Conservation (phyloP, 352 stramenopile genomes). For the Phytophthora syringae region DNA sequence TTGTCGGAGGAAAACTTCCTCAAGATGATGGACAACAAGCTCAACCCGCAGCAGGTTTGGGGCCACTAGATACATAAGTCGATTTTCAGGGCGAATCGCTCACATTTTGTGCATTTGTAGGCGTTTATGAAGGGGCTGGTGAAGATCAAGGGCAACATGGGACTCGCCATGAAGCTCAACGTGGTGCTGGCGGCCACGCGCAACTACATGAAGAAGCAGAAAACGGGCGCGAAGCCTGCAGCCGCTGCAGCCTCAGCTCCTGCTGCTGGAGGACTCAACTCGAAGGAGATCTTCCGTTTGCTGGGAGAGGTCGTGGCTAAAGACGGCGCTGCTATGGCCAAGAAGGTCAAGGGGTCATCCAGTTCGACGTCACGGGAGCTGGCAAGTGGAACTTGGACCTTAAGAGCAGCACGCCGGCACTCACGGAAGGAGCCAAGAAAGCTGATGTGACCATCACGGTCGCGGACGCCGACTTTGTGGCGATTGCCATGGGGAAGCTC, state of each 20-base stretch:
- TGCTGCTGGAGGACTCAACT: constrained; percentile 51
- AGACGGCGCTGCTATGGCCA: constrained; percentile 62
- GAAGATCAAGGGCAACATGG: constrained; percentile 97
- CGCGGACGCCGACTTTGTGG: constrained; percentile 80
- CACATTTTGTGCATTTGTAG: constrained; percentile 17
- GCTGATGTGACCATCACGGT: constrained; percentile 83
- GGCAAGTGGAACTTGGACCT: constrained; percentile 82
- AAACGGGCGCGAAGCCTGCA: constrained; percentile 24
- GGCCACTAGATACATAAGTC: not conserved
- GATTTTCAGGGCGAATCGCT: constrained; percentile 2
- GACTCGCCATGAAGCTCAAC: constrained; percentile 94
- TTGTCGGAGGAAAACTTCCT: constrained; percentile 81
- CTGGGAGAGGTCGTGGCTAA: constrained; percentile 65
- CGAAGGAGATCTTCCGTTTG: constrained; percentile 72
- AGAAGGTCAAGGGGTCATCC: constrained; percentile 85
- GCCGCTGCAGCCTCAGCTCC: constrained; percentile 23
- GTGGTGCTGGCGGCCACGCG: constrained; percentile 86
- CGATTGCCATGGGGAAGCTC: constrained; percentile 85
- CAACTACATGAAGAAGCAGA: constrained; percentile 81
- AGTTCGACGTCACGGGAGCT: constrained; percentile 78
- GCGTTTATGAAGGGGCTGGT: constrained; percentile 95
- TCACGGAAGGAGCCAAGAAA: constrained; percentile 73
- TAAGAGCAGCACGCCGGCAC: constrained; percentile 62
- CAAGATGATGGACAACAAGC: constrained; percentile 84
- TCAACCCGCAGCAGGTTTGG: constrained; percentile 87